These are phyloP conservation scores for Candida sphagnicola DNA, from an alignment of 805 yeast genomes.

Conservation along the genomic window DNA sequence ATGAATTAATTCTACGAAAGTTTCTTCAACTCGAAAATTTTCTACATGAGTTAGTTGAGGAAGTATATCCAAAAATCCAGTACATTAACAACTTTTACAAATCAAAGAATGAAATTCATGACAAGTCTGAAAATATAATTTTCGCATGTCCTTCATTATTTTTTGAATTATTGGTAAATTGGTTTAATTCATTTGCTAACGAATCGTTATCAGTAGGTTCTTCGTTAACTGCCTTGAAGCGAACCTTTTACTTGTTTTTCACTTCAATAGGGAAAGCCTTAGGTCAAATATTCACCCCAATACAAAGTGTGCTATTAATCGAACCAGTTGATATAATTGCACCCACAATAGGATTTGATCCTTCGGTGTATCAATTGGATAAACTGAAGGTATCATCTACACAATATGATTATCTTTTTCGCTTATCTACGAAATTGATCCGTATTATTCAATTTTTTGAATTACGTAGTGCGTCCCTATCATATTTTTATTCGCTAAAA, in stretches of 20 bases:
- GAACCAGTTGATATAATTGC: conserved; percentile 32
- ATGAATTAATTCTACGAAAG: conserved; percentile 7
- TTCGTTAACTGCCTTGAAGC: conserved; percentile 23
- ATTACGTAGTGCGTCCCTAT: conserved; percentile 16
- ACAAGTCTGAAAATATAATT: conserved; percentile 14
- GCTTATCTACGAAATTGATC: conserved; percentile 22
- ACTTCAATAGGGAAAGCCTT: conserved; percentile 32
- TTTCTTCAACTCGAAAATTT: conserved; percentile 27
- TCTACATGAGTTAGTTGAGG: conserved; percentile 20
- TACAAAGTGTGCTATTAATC: conserved; percentile 29
- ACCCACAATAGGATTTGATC: conserved; percentile 28
- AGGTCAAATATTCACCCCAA: conserved; percentile 28
- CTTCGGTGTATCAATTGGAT: conserved; percentile 14
- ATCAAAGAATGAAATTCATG: conserved; percentile 10
- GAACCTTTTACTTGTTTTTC: conserved; percentile 31
- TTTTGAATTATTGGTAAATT: conserved; percentile 30
- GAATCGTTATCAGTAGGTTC: conserved; percentile 26
- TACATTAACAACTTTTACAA: conserved; percentile 23
- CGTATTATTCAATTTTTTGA: conserved; percentile 32
- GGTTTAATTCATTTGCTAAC: conserved; percentile 34
- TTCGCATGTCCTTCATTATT: conserved; percentile 26
- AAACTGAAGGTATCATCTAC: conserved; percentile 11
- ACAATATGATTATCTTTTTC: conserved; percentile 19
- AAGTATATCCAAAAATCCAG: conserved; percentile 22
- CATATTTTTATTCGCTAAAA: conserved; percentile 15